Percentiles rank a stretch among this genome's conserved stretches.
phyloP scores from a whole-genome alignment of 176 grass and related monocot species.

The Pharus latifolius region DNA sequence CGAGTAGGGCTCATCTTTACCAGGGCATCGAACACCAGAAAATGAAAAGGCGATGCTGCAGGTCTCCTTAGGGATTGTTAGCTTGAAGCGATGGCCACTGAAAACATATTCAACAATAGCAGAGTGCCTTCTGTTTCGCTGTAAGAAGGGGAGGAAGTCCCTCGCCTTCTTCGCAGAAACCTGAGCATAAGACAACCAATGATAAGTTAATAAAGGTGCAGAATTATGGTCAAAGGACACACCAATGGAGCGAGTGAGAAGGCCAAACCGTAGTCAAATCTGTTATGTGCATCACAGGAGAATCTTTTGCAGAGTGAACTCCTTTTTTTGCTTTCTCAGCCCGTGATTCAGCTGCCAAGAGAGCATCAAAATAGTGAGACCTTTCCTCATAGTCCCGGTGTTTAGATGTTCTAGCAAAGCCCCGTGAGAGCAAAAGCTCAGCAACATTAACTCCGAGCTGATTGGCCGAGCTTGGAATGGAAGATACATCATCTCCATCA shows the following conservation, averaged over 20 bases:
- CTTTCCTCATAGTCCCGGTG: conserved; percentile 94
- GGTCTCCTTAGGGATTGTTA: conserved; percentile 94
- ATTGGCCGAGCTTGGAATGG: conserved; percentile 20
- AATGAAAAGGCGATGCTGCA: conserved; percentile 96
- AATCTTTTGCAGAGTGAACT: conserved; percentile 58
- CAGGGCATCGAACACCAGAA: conserved; percentile 91
- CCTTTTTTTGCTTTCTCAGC: conserved; percentile 92
- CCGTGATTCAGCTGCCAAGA: conserved; percentile 80
- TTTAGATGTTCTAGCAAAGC: conserved; percentile 66
- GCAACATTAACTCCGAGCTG: conserved; percentile 59
- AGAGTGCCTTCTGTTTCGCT: conserved; percentile 64
- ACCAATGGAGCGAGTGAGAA: neutral
- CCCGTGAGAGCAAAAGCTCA: conserved; percentile 74
- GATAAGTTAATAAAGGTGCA: neutral
- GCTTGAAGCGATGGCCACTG: conserved; percentile 93
- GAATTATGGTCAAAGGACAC: neutral
- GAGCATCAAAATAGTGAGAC: conserved; percentile 83
- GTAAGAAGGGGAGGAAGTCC: conserved; percentile 93
- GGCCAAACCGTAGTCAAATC: conserved; percentile 62
- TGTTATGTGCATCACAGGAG: conserved; percentile 87
- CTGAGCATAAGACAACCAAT: conserved; percentile 22
- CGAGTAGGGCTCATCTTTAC: conserved; percentile 73
- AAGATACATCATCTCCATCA: conserved; percentile 57
- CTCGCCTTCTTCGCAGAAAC: conserved; percentile 76
- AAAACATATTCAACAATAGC: conserved; percentile 96